Percentiles rank a stretch among this genome's conserved stretches.
phyloP scores from a whole-genome alignment of 2,329 filamentous ascomycete species.

The Lasiodiplodia citricola region DNA sequence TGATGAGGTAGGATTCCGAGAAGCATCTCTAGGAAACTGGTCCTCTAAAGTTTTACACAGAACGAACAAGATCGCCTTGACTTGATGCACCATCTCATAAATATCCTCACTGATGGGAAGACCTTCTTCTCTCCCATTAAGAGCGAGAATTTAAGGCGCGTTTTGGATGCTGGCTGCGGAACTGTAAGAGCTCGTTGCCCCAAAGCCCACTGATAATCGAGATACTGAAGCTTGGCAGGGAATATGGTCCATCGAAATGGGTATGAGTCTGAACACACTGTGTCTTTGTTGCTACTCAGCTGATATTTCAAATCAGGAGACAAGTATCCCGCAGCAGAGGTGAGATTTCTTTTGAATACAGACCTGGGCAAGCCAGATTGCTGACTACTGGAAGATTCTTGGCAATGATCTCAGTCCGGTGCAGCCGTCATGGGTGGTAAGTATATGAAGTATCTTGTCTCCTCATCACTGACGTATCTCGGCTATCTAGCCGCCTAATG shows the following conservation, averaged over 20 bases:
- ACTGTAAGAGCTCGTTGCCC: constrained; percentile 25
- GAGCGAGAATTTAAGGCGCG: constrained; percentile 16
- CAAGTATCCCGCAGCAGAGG: constrained; percentile 3
- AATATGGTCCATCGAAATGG: constrained; percentile 38
- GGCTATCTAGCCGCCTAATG: constrained; percentile 56
- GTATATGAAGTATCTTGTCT: neutral
- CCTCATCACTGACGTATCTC: neutral
- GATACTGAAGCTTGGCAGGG: constrained; percentile 26
- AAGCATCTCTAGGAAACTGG: neutral
- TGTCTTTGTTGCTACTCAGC: neutral
- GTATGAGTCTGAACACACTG: neutral
- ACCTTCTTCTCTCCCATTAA: constrained; percentile 31
- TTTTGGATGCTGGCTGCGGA: constrained; percentile 37
- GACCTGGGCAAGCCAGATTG: neutral
- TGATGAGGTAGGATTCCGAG: constrained; percentile 28
- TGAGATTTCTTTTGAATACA: neutral
- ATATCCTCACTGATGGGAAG: constrained; percentile 35
- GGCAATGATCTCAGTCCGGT: constrained; percentile 55
- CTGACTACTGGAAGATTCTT: constrained; percentile 20
- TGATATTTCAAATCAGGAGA: neutral
- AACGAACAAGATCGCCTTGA: constrained; percentile 42
- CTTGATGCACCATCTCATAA: constrained; percentile 35
- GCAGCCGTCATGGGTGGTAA: constrained; percentile 45
- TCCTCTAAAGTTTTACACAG: neutral
- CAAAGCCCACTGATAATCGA: too few relatives aligned